Evolutionary conservation across 352 stramenopile species (phyloP), one percentile per base, ranked within the genome.

Genomic region (Globisporangium irregulare): DNA sequence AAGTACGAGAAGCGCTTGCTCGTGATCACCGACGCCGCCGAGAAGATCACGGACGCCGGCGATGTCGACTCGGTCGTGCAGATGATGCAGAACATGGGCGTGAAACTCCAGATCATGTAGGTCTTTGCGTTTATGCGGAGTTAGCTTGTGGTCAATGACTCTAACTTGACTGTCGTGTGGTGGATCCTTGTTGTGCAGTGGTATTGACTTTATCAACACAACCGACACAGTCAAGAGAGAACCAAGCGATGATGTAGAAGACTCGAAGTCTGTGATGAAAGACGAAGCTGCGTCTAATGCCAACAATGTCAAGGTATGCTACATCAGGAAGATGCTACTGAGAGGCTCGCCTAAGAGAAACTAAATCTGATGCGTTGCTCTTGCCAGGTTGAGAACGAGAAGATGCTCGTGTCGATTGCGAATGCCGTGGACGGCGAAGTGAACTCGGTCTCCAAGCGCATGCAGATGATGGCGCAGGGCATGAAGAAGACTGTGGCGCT

Each of bases 321-420:
- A 24, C 43, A 24, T n/a, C 20, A 51, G 18, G 7, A 8, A n/a
- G 4, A 50, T 12, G 1, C 41, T n/a, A n/a, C n/a, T 22, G 15
- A 50, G 41, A 8, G 15, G 4, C 4, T 50, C 18, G 15, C 15
- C 15, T 50, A 20, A 7, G 18, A 3, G 15, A 50, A 20, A 41
- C 27, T 59, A 15, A 59, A 8, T 32, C 29, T 32, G 29, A 32
- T 32, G 29, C 54, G 20, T 15, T 59, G 8, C 8, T 38, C 3
- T 20, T 25, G 25, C 0, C 48, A 92, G 78, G 41, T 54, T 2
- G 85, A 94, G 67, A 94, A 94, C 59, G 87, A 94, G 66, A 94
- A 94, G 65, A 93, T 93, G 84, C 82, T 94, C 6, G 82, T 92
- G 9, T 92, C 83, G 12, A 91, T 94, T 9, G 87, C 84, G 2